A percentile compares a stretch with the other conserved stretches of the same genome.
phyloP scores from a whole-genome alignment of 139 green algal genomes.

The Chlorella sorokiniana region DNA sequence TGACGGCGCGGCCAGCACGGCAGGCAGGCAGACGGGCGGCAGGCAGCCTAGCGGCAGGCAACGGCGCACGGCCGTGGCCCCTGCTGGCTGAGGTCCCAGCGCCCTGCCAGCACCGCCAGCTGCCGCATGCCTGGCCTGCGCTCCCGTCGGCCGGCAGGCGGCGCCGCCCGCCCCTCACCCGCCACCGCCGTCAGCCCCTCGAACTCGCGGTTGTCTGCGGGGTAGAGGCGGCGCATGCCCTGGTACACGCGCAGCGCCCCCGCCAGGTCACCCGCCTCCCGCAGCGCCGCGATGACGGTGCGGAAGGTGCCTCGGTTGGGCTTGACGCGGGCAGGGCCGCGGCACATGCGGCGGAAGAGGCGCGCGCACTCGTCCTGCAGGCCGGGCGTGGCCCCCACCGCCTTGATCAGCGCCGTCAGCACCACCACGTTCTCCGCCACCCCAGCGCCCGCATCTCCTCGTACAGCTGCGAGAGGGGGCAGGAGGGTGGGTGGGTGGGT shows the following conservation, averaged over 20 bases:
- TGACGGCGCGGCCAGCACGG: no score
- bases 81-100: no score
- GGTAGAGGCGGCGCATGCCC: constrained; percentile 18
- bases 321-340: constrained; percentile 34
- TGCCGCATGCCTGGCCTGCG: no score
- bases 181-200: constrained; percentile 45
- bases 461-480: constrained; percentile 13
- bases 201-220: constrained; percentile 48
- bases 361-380: constrained; percentile 45
- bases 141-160: no score
- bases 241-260: constrained; percentile 51
- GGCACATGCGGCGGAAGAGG: constrained; percentile 56
- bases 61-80: no score
- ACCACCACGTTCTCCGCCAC: constrained; percentile 36
- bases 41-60: no score
- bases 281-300: constrained; percentile 29
- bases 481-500: no score
- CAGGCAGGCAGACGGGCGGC: no score
- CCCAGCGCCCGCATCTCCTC: constrained; percentile 19
- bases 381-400: constrained; percentile 35
- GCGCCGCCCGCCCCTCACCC: not conserved
- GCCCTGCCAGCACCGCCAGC: not conserved
- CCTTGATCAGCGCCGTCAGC: constrained; percentile 50
- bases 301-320: constrained; percentile 48
- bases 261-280: constrained; percentile 28